Evolutionary conservation across 2,329 filamentous ascomycete species (phyloP), one percentile per base, ranked within the genome.

Genomic region (Scedosporium minutisporum): DNA sequence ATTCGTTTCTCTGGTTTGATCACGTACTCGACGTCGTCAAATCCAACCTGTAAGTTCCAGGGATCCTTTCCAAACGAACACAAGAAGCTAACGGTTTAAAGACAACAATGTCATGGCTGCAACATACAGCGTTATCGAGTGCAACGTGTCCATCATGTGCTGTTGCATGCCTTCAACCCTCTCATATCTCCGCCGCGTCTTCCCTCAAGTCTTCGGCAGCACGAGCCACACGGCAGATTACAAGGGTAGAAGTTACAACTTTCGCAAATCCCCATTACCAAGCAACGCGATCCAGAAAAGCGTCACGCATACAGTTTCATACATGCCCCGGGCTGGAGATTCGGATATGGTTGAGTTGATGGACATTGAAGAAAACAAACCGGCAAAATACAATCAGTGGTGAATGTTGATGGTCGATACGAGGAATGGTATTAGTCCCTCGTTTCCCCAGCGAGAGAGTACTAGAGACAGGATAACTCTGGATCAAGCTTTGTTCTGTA

Each of bases 51-150:
- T 58, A 58, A 38, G 55, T 38, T 29, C 33, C 33, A 38, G 9
- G 33, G 33, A 6, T 3, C 23, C 4, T 14, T 33, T 27, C 27
- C 55, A 38, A n/a, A 55, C 21, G 6, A 4, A 7, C 2, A 25
- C 3, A 2, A 18, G 16, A 18, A 27, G 6, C 27, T 16, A 57
- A 23, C 14, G 10, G 25, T 6, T 33, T 41, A 58, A 38, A 58
- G 55, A 64, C 42, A 64, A 64, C 51, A 64, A 63, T 21, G 61
- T 64, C 48, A 64, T 64, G 63, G 63, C 63, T 16, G 63, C 63
- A 21, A 64, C 61, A 18, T 64, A 64, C 61, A 63, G 58, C 38
- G 61, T 63, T n/a, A 58, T 64, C 25, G 63, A 63, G 38, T 64
- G 63, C 61, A 64, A 64, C 29, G 61, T 64, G 14, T 64, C 63